Evolutionary conservation across 2,329 filamentous ascomycete genomes (phyloP), one percentile per base, ranked within the genome.

Genomic region (Bipolaris victoriae): DNA sequence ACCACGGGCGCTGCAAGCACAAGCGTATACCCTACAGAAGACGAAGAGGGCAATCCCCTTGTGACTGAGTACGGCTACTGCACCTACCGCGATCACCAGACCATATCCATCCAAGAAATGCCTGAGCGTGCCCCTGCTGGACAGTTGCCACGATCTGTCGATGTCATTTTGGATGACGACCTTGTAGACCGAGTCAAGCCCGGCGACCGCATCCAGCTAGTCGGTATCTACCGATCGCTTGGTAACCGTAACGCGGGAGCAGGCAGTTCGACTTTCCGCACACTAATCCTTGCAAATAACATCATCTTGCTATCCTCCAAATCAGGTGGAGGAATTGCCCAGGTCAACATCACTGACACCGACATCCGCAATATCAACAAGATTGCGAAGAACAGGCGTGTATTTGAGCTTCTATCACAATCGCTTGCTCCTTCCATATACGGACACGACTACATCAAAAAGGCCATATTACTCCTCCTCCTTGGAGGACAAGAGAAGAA

Each of bases 281-380:
- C 95, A 0, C 81, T 97, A 22, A 88, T 99, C 40, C 82, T 99
- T 43, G 94, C 94, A 35, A 99, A 99, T 79, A 96, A 99, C 69
- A 84, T 99, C 54, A 94, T 98, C 44, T 84, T 97, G 33, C 84
- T 99, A 6, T 97, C 95, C 1, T 97, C 94, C 15, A 99, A 99
- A 74, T 96, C 94, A 2, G 94, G 94, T 18, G 95, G 94, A 49
- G 95, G 94, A 33, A 90, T 98, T 66, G 94, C 94, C 0, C 90
- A 96, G 59, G 90, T 92, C 15, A 90, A 87, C 5, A 97, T 99
- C 67, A 98, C 95, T 16, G 95, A 98, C 76, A 95, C 90, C 1
- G 95, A 99, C 73, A 96, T 99, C 73, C 90, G 95, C 69, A 98
- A 99, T 74, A 99, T 99, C 82, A 98, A 98, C 82, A 97, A 96